Percentiles rank a stretch among this genome's conserved stretches.
Evolutionary conservation across 192 early-diverging fungal species (phyloP).

Genomic region (Lobulomyces angularis): DNA sequence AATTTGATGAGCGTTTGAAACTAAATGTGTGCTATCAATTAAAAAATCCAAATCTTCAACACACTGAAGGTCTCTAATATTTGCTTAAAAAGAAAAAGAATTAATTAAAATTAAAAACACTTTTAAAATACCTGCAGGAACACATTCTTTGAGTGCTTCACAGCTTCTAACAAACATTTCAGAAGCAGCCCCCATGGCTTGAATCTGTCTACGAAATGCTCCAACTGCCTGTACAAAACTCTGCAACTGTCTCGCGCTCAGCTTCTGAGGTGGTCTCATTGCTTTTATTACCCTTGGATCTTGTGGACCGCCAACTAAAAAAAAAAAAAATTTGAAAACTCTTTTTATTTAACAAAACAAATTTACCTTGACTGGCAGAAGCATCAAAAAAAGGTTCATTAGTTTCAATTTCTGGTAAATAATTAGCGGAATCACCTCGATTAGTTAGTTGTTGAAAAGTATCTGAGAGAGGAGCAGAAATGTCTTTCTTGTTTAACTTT

Average conservation of each 20-base stretch:
- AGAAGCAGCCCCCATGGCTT: conserved; percentile 24
- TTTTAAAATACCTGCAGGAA: conserved; percentile 18
- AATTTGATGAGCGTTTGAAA: conserved; percentile 37
- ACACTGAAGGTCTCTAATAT: conserved; percentile 15
- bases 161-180: conserved; percentile 38
- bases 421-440: too few relatives aligned
- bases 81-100: conserved; percentile 10
- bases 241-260: conserved; percentile 29
- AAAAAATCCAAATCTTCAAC: conserved; percentile 38
- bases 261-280: conserved; percentile 11
- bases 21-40: conserved; percentile 36
- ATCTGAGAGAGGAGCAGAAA: too few relatives aligned
- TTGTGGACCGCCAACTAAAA: too few relatives aligned
- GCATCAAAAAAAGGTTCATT: too few relatives aligned
- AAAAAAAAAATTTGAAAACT: too few relatives aligned
- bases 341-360: too few relatives aligned
- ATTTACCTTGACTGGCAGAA: too few relatives aligned
- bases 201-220: conserved; percentile 28
- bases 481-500: too few relatives aligned
- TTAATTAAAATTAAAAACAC: not conserved
- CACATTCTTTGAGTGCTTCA: conserved; percentile 35
- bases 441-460: too few relatives aligned
- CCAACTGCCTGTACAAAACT: conserved; percentile 30
- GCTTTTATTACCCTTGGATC: too few relatives aligned
- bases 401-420: too few relatives aligned